Conservation (phyloP, 768 basidiomycete species). For the Phylloporus sp. region DNA sequence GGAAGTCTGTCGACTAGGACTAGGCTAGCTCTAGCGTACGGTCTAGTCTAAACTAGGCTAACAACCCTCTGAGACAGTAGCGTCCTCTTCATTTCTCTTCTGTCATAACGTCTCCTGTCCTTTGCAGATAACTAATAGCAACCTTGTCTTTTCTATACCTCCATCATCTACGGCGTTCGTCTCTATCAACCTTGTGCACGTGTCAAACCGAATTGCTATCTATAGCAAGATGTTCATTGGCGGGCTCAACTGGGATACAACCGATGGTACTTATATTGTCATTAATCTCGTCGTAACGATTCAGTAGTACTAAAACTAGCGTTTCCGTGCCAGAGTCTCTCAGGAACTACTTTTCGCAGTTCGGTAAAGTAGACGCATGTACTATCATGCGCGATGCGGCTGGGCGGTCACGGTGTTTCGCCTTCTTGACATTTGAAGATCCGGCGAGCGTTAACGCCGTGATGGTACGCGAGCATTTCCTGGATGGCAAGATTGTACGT, state of each 20-base stretch:
- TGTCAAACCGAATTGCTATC: constrained; percentile 26
- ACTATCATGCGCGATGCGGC: constrained; percentile 98
- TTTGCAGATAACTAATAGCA: constrained; percentile 81
- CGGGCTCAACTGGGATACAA: constrained; percentile 99
- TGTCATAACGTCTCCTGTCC: constrained; percentile 58
- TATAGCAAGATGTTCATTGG: constrained; percentile 99
- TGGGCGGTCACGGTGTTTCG: constrained; percentile 94
- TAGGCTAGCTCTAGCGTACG: constrained; percentile 74
- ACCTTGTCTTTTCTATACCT: constrained; percentile 40
- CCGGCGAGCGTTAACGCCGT: constrained; percentile 91
- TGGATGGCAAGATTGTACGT: constrained; percentile 96
- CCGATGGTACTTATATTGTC: constrained; percentile 75
- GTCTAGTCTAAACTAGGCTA: constrained; percentile 82
- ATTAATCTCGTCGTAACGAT: constrained; percentile 32
- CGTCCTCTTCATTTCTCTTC: constrained; percentile 54
- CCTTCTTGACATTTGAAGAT: constrained; percentile 94
- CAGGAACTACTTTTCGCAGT: constrained; percentile 88
- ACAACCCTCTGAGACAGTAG: constrained; percentile 61
- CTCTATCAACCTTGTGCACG: constrained; percentile 23
- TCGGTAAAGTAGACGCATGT: constrained; percentile 94
- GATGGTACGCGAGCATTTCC: constrained; percentile 89
- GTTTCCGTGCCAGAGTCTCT: constrained; percentile 53
- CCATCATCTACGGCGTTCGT: constrained; percentile 24
- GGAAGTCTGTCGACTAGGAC: constrained; percentile 57
- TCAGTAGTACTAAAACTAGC: constrained; percentile 42